phyloP scores from a whole-genome alignment of 2,329 filamentous ascomycete genomes.

The Ophioceras dolichostomum region DNA sequence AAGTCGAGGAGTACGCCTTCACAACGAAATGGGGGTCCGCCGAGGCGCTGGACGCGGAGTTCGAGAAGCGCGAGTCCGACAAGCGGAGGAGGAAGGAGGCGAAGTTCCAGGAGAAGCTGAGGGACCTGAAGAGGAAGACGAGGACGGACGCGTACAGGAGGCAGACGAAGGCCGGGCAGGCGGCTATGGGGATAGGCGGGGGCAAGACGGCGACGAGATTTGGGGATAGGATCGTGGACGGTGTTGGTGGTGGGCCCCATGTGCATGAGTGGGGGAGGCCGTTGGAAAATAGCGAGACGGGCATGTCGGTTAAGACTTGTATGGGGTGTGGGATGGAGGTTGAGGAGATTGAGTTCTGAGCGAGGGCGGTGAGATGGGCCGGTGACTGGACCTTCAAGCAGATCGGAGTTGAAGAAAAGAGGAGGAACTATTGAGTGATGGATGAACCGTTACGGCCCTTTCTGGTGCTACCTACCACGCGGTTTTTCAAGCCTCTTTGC shows the following conservation, averaged over 20 bases:
- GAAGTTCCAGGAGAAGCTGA: slow-evolving; percentile 81
- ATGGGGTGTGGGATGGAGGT: slow-evolving; percentile 67
- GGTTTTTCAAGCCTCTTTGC: too few relatives aligned
- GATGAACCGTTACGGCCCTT: too few relatives aligned
- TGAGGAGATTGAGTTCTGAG: slow-evolving; percentile 57
- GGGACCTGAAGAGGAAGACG: slow-evolving; percentile 87
- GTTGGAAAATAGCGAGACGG: slow-evolving; percentile 56
- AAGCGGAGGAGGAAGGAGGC: slow-evolving; percentile 80
- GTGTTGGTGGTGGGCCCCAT: slow-evolving; percentile 64
- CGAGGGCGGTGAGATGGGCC: background rate
- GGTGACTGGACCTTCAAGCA: too few relatives aligned
- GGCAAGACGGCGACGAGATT: slow-evolving; percentile 43
- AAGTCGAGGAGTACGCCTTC: slow-evolving; percentile 91
- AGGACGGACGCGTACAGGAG: slow-evolving; percentile 80
- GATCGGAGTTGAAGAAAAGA: too few relatives aligned
- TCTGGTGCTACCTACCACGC: too few relatives aligned
- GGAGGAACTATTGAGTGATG: too few relatives aligned
- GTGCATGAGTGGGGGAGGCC: slow-evolving; percentile 77
- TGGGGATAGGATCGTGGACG: slow-evolving; percentile 60
- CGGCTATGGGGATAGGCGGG: slow-evolving; percentile 19
- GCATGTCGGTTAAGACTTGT: slow-evolving; percentile 72
- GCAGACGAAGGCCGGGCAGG: slow-evolving; percentile 36
- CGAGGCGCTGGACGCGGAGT: slow-evolving; percentile 79
- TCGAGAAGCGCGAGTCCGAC: slow-evolving; percentile 63
- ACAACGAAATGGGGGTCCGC: slow-evolving; percentile 81